A percentile compares a stretch with the other conserved stretches of the same genome.
These are phyloP conservation scores for Rhodomyrtus tomentosa DNA, from an alignment of 345 rosid genomes.

Conservation along the genomic window DNA sequence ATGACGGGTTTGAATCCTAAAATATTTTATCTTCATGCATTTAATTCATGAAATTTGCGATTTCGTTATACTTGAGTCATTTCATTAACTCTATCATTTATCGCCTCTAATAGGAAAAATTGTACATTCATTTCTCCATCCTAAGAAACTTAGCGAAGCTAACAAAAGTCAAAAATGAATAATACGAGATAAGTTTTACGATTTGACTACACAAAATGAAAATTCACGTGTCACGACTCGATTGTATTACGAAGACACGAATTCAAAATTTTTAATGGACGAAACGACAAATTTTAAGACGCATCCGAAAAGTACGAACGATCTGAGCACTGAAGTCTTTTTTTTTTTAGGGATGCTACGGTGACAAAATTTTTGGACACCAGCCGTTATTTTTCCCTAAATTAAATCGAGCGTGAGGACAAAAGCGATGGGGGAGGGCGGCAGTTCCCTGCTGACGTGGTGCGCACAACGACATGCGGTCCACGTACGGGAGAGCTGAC, in stretches of 20 bases:
- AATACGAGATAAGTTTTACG: background rate
- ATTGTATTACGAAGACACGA: background rate
- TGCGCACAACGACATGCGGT: constrained; percentile 20
- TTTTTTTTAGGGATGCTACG: background rate
- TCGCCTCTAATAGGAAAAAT: background rate
- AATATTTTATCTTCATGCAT: background rate
- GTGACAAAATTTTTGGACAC: background rate
- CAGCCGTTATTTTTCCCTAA: background rate
- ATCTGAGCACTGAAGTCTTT: background rate
- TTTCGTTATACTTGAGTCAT: background rate
- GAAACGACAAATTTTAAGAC: background rate
- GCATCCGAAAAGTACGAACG: background rate
- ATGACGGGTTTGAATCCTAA: background rate
- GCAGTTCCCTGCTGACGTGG: constrained; percentile 11
- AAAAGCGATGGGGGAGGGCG: background rate
- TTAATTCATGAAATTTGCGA: background rate
- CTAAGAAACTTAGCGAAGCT: background rate
- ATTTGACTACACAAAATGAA: background rate
- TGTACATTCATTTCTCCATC: background rate
- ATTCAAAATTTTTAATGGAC: background rate
- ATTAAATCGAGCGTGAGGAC: background rate
- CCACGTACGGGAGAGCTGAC: constrained; percentile 14
- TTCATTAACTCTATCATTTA: rapidly evolving
- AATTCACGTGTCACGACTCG: background rate
- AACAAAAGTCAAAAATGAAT: background rate